phyloP scores from a whole-genome alignment of 192 early-diverging fungal species.

The Gonapodya prolifera region DNA sequence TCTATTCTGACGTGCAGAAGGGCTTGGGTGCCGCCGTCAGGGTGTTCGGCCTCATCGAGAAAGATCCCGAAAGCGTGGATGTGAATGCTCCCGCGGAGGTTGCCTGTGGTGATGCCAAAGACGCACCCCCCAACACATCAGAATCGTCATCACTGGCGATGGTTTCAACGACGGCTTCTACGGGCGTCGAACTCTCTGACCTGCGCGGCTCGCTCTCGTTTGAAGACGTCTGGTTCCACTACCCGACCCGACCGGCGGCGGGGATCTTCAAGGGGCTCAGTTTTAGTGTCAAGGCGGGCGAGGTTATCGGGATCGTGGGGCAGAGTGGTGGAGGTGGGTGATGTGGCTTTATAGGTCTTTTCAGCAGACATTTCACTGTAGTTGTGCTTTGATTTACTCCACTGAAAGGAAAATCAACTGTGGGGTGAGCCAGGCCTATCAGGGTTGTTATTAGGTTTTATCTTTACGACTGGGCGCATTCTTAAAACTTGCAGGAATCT shows the following conservation, averaged over 20 bases:
- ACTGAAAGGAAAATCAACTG: no score
- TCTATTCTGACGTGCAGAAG: conserved; percentile 10
- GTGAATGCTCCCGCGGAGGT: no score
- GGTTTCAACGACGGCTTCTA: neutral
- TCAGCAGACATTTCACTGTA: no score
- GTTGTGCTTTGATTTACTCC: no score
- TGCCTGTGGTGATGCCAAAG: no score
- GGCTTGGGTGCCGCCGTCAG: neutral
- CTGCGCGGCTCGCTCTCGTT: conserved; percentile 37
- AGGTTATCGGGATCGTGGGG: conserved; percentile 12
- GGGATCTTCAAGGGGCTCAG: conserved; percentile 38
- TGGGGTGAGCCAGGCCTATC: no score
- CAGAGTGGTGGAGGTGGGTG: no score
- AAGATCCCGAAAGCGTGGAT: no score
- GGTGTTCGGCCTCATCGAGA: neutral
- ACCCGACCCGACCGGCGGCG: conserved; percentile 46
- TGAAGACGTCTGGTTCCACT: conserved; percentile 43
- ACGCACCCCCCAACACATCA: no score
- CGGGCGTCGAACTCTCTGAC: conserved; percentile 2
- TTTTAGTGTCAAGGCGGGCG: conserved; percentile 37
- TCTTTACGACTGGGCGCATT: neutral
- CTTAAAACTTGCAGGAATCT: conserved; percentile 24
- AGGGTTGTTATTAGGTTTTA: no score
- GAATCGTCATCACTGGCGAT: no score
- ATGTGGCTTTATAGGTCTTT: no score